Base-by-base conservation (phyloP, 2,329 filamentous ascomycete species). In the Exutisphaerella laricina region DNA sequence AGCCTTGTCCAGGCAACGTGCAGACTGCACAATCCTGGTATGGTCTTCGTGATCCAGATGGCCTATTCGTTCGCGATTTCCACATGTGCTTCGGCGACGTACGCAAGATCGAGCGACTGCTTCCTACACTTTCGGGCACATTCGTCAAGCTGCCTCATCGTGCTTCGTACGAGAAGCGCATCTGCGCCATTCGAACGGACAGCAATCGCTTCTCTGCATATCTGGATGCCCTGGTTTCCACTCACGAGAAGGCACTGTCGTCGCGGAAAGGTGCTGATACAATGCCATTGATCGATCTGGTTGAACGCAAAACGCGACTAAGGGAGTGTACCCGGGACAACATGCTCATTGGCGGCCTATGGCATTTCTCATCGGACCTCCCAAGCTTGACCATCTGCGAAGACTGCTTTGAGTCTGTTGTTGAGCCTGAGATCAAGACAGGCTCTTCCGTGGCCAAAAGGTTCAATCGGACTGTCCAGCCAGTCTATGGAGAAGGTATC, bases 321-420 rank as follows among this genome's bases (percentile, higher is more conserved):
- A 71, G 75, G 3, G 79, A 87, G 58, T 94, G 87, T 59, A 69
- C 70, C 14, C 73, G 79, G 23, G 79, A 85, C 58, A 75, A 72
- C n/a, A 71, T 79, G 4, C 65, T 84, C 2, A 63, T 70, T n/a
- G 74, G 79, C 41, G 75, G 73, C 9, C 69, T 74, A 28, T 96
- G 89, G 89, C 82, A 94, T 62, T 80, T 77, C 42, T 87, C 94
- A 62, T 79, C 84, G 1, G 54, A 44, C 6, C 72, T 77, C 10
- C 85, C 84, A 0, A 78, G 88, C 35, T 79, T 95, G 56, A 88
- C 84, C 1, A 82, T 94, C 3, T 97, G 89, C 64, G 80, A 85
- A 51, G 86, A 90, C 63, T 97, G 89, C 63, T 95, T 85, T 61
- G 78, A 86, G 12, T 80, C 87, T 16, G 77, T 87, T 1, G 78